These are phyloP conservation scores for Mortierella sp. DNA, from an alignment of 371 early-diverging fungal genomes.

Conservation along the genomic window DNA sequence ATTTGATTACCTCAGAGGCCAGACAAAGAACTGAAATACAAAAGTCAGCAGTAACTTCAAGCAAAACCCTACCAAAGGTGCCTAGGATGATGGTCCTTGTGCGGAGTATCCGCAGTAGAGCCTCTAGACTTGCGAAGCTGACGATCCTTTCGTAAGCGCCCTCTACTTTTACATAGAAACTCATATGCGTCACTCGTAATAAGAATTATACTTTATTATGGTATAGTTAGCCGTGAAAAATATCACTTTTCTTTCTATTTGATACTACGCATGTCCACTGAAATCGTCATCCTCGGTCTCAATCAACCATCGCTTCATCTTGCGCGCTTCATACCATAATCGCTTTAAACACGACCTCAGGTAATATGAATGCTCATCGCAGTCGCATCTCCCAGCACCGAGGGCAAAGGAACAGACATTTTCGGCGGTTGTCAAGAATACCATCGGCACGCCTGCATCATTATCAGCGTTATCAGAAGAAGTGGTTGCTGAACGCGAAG, in stretches of 20 bases:
- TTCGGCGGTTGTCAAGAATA: slow-evolving; percentile 27
- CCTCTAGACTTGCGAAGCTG: slow-evolving; percentile 40
- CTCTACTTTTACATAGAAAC: neutral
- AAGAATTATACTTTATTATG: neutral
- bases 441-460: slow-evolving; percentile 19
- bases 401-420: slow-evolving; percentile 20
- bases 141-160: slow-evolving; percentile 29
- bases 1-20: slow-evolving; percentile 30
- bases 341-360: slow-evolving; percentile 18
- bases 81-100: slow-evolving; percentile 51
- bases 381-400: slow-evolving; percentile 22
- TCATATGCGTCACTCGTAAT: neutral
- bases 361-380: slow-evolving; percentile 9
- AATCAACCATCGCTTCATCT: slow-evolving; percentile 23
- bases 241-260: neutral
- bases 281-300: slow-evolving; percentile 11
- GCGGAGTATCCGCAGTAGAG: slow-evolving; percentile 40
- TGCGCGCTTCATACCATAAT: slow-evolving; percentile 19
- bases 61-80: slow-evolving; percentile 10
- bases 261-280: slow-evolving; percentile 7
- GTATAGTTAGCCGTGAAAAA: neutral
- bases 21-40: slow-evolving; percentile 8
- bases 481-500: neutral
- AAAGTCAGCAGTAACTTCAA: neutral
- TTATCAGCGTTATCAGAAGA: neutral